Evolutionary conservation across 805 yeast species (phyloP), one percentile per base, ranked within the genome.

Genomic region (Candida manassasensis): DNA sequence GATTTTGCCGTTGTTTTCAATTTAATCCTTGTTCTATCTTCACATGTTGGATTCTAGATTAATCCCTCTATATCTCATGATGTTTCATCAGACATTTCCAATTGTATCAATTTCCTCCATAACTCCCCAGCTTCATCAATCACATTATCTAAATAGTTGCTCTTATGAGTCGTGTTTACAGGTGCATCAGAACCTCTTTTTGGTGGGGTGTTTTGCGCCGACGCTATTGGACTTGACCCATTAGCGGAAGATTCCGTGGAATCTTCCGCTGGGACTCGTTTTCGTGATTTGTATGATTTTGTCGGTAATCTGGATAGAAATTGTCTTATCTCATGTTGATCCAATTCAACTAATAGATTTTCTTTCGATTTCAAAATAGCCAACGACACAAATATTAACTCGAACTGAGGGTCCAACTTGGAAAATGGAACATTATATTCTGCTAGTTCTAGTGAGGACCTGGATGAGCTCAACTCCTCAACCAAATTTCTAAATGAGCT

Each of bases 311-410:
- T 73, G 41, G 77, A 76, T 42, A 89, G 67, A 44, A 79, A 78
- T 52, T 88, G 94, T 25, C 88, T 69, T 29, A 87, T 85, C 59
- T 89, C 97, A 43, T 84, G 79, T 53, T 86, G 95, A 50, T 89
- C 97, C 44, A 88, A 79, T 53, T 89, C 97, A 44, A 85, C 71
- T 36, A 89, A 68, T 26, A 83, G 77, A 46, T 77, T 77, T 47
- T 84, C 89, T 56, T 82, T 81, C 34, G 90, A 79, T 57, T 85
- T 85, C 44, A 89, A 63, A 26, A 89, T 74, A 1, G 96, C 85
- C 32, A 88, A 63, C 32, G 85, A 78, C 3, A 84, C 74, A 50
- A 87, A 89, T 1, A 84, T 60, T 21, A 87, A 69, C 60, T 84
- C 88, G 19, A 81, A 69, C 51, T 86, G 95, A 1, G 87, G 83